phyloP scores from a whole-genome alignment of 139 green algal genomes.

The Coelastrella sp. region DNA sequence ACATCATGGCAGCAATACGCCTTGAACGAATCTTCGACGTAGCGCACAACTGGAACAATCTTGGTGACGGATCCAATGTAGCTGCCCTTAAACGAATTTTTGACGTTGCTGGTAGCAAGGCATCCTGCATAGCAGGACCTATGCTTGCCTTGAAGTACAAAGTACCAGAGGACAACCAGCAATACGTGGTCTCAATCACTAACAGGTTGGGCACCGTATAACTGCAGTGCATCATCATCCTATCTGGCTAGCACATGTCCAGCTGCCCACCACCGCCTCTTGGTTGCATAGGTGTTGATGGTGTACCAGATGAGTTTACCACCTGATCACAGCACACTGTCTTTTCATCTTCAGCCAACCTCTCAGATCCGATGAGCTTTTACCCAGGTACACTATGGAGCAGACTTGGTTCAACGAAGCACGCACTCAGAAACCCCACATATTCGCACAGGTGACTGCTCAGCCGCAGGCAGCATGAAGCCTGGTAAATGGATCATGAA shows the following conservation, averaged over 20 bases:
- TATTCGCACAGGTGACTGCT: constrained; percentile 53
- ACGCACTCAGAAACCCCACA: constrained; percentile 72
- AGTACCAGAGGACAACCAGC: constrained; percentile 67
- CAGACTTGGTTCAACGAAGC: constrained; percentile 70
- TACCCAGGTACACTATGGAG: constrained; percentile 22
- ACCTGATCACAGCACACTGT: too few relatives aligned
- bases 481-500: too few relatives aligned
- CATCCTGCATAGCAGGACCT: constrained; percentile 30
- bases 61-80: background rate
- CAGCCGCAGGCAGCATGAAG: too few relatives aligned
- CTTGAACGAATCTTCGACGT: constrained; percentile 14
- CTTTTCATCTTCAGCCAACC: too few relatives aligned
- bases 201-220: too few relatives aligned
- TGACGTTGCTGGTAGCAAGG: background rate
- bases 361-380: too few relatives aligned
- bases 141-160: constrained; percentile 70
- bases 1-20: too few relatives aligned
- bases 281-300: too few relatives aligned
- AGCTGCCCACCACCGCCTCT: too few relatives aligned
- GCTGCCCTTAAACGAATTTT: constrained; percentile 34
- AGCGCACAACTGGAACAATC: background rate
- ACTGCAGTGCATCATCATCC: too few relatives aligned
- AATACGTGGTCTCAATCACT: constrained; percentile 74
- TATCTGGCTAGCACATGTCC: background rate
- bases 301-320: too few relatives aligned